Conservation (phyloP, 495 filamentous ascomycete species). For the Jackrogersella multiformis region DNA sequence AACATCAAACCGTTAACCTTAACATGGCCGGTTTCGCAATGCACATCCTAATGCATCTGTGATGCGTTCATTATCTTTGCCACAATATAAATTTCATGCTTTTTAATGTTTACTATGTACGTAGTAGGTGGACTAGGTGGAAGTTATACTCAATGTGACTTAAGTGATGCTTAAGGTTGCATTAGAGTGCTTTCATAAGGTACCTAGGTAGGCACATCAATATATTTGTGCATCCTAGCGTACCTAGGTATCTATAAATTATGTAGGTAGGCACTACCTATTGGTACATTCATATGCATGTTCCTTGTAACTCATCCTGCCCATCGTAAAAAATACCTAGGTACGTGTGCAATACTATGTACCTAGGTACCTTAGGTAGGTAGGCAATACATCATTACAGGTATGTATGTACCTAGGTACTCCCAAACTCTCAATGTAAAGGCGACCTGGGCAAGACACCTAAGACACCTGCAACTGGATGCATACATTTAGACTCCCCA, state of each 20-base stretch:
- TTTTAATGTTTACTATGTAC: neutral
- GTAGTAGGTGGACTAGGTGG: too few relatives aligned
- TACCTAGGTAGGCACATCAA: too few relatives aligned
- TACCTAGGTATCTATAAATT: neutral
- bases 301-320: slow-evolving; percentile 1
- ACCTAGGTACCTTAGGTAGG: too few relatives aligned
- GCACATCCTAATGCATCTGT: slow-evolving; percentile 7
- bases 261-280: too few relatives aligned
- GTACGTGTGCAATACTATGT: too few relatives aligned
- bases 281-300: neutral
- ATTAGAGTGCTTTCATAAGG: too few relatives aligned
- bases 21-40: neutral
- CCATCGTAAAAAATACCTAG: neutral
- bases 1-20: neutral
- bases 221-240: slow-evolving; percentile 2
- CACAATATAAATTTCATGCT: slow-evolving; percentile 10
- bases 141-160: slow-evolving; percentile 5
- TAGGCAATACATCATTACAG: slow-evolving; percentile 42
- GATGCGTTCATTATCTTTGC: slow-evolving; percentile 4
- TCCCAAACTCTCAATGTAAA: too few relatives aligned
- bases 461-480: slow-evolving; percentile 2
- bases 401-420: too few relatives aligned
- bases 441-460: too few relatives aligned
- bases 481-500: slow-evolving; percentile 19
- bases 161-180: too few relatives aligned